Evolutionary conservation across 78 protist species (phyloP).

Genomic region (Bodo saltans): DNA sequence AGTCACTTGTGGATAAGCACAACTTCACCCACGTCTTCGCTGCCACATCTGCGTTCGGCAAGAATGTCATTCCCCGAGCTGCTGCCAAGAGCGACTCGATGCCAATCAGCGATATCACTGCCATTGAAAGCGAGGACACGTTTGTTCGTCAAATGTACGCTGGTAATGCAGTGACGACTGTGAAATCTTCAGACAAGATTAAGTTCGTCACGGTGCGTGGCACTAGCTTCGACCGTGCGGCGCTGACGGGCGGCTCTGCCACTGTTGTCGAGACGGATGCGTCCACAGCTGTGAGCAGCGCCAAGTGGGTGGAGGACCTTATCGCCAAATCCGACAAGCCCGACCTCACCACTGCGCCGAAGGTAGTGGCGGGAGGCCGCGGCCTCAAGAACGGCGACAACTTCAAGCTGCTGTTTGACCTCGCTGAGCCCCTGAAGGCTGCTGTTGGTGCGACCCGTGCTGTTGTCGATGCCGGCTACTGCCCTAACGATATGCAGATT

Average conservation of each 20-base stretch:
- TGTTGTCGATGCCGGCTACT: constrained; percentile 93
- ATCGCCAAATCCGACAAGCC: constrained; percentile 81
- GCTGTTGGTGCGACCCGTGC: constrained; percentile 97
- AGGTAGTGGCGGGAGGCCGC: constrained; percentile 91
- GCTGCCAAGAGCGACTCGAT: constrained; percentile 78
- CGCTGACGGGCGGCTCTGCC: constrained; percentile 57
- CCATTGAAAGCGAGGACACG: constrained; percentile 62
- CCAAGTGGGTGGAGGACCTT: constrained; percentile 55
- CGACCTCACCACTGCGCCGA: constrained; percentile 76
- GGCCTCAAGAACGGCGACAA: constrained; percentile 88
- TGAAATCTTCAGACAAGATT: constrained; percentile 68
- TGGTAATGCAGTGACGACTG: constrained; percentile 92
- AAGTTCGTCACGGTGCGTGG: constrained; percentile 82
- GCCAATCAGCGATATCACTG: constrained; percentile 71
- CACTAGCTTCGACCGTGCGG: constrained; percentile 88
- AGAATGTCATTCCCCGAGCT: constrained; percentile 79
- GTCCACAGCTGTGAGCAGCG: constrained; percentile 6
- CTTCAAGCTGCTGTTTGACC: constrained; percentile 78
- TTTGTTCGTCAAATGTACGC: constrained; percentile 94
- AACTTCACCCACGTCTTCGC: constrained; percentile 72
- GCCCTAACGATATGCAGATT: constrained; percentile 87
- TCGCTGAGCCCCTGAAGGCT: constrained; percentile 77
- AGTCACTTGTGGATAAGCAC: constrained; percentile 24
- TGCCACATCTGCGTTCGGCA: constrained; percentile 70
- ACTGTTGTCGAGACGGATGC: constrained; percentile 33